Conservation (phyloP, 306 rosid species). For the Fagus crenata region DNA sequence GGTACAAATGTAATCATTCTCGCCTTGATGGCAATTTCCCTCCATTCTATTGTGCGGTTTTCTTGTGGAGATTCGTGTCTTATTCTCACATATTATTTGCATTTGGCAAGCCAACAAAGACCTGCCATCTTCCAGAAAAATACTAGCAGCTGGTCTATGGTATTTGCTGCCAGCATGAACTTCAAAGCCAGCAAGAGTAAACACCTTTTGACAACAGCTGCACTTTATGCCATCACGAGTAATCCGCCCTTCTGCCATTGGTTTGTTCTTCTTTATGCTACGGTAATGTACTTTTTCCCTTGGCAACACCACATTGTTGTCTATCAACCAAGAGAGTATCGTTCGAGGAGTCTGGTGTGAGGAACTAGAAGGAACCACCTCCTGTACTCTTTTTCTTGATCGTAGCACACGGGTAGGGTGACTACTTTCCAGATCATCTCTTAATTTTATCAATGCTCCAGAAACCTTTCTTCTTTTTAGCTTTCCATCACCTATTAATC, state of each 20-base stretch:
- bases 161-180: constrained; percentile 53
- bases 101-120: constrained; percentile 67
- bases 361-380: constrained; percentile 37
- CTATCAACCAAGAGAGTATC: constrained; percentile 83
- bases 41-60: constrained; percentile 26
- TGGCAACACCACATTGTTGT: constrained; percentile 55
- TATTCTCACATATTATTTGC: constrained; percentile 37
- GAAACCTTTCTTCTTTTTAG: constrained; percentile 25
- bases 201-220: constrained; percentile 57
- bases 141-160: constrained; percentile 49
- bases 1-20: constrained; percentile 74
- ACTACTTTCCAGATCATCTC: constrained; percentile 16
- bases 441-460: constrained; percentile 16
- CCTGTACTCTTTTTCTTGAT: constrained; percentile 59
- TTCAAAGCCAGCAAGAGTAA: constrained; percentile 50
- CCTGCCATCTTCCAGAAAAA: constrained; percentile 63
- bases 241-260: constrained; percentile 54
- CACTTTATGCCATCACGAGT: constrained; percentile 75
- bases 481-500: constrained; percentile 32
- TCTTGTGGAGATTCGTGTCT: constrained; percentile 23
- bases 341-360: constrained; percentile 58
- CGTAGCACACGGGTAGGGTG: constrained; percentile 37
- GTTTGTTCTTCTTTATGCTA: constrained; percentile 25
- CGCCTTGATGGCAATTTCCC: constrained; percentile 28
- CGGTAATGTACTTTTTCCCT: constrained; percentile 62